phyloP scores from a whole-genome alignment of 192 early-diverging fungal genomes.

The Coemansia sp. region DNA sequence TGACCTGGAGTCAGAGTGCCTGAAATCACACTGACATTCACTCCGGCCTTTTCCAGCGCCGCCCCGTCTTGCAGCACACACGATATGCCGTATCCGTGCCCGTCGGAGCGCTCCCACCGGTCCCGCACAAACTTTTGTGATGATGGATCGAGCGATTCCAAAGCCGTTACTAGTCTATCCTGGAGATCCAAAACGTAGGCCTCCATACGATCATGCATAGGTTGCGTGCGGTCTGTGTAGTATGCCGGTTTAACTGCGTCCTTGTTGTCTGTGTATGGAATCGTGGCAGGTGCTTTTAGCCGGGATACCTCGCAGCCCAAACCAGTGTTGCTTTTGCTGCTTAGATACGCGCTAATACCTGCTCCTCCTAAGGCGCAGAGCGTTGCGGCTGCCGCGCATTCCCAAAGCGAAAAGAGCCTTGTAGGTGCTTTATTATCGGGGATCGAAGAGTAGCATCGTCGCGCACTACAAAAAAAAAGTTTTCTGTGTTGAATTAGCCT shows the following conservation, averaged over 20 bases:
- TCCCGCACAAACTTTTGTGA: conserved; percentile 69
- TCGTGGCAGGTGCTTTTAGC: conserved; percentile 19
- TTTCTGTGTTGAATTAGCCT: neutral
- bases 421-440: neutral
- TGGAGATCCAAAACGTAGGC: conserved; percentile 75
- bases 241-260: conserved; percentile 18
- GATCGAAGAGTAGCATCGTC: neutral
- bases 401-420: conserved; percentile 3
- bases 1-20: conserved; percentile 76
- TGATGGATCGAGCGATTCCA: conserved; percentile 62
- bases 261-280: conserved; percentile 35
- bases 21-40: conserved; percentile 86
- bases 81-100: conserved; percentile 84
- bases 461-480: neutral
- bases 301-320: conserved; percentile 27
- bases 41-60: conserved; percentile 97
- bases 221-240: conserved; percentile 27
- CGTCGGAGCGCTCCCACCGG: conserved; percentile 84
- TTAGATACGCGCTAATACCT: neutral
- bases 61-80: conserved; percentile 90
- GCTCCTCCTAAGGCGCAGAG: conserved; percentile 3
- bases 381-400: neutral
- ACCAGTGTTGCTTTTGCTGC: neutral
- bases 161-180: conserved; percentile 63
- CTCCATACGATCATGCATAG: conserved; percentile 86